These are phyloP conservation scores for Grosmannia serpens DNA, from an alignment of 2,329 filamentous ascomycete genomes.

Conservation along the genomic window DNA sequence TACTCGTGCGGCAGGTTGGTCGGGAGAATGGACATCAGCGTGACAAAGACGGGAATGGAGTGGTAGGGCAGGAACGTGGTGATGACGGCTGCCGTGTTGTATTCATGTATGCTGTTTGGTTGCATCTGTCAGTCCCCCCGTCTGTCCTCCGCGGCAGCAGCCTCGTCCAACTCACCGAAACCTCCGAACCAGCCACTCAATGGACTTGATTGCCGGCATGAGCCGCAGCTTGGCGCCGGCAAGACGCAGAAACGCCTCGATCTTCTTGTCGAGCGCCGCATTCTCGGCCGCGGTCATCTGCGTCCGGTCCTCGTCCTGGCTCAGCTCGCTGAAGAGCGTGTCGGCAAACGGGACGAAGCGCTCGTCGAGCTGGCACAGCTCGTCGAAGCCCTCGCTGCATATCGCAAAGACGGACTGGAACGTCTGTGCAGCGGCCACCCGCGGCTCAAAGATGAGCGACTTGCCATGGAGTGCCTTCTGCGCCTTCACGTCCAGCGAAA, in stretches of 20 bases:
- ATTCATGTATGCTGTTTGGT: slow-evolving; percentile 65
- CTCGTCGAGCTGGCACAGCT: slow-evolving; percentile 76
- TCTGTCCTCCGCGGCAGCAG: not conserved
- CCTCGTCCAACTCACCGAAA: slow-evolving; percentile 51
- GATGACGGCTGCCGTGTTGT: slow-evolving; percentile 68
- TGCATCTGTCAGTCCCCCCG: not conserved
- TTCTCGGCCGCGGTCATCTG: slow-evolving; percentile 78
- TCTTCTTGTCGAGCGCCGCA: slow-evolving; percentile 60
- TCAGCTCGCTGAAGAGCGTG: slow-evolving; percentile 87
- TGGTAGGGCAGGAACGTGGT: slow-evolving; percentile 91
- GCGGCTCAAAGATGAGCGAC: slow-evolving; percentile 85
- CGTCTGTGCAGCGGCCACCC: slow-evolving; percentile 74
- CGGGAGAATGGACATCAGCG: slow-evolving; percentile 78
- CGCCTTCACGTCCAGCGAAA: slow-evolving; percentile 83
- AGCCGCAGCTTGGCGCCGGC: slow-evolving; percentile 66
- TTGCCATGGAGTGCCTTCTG: slow-evolving; percentile 87
- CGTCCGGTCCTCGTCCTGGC: slow-evolving; percentile 74
- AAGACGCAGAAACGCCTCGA: slow-evolving; percentile 75
- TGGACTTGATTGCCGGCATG: slow-evolving; percentile 76
- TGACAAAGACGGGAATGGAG: slow-evolving; percentile 71
- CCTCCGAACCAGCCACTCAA: slow-evolving; percentile 89
- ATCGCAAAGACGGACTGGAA: slow-evolving; percentile 81
- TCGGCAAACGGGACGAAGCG: slow-evolving; percentile 64
- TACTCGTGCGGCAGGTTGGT: slow-evolving; percentile 62
- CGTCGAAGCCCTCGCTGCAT: slow-evolving; percentile 81